Percentiles rank a stretch among this genome's conserved stretches.
Conservation (phyloP, 805 yeast species). For the Candida orba region DNA sequence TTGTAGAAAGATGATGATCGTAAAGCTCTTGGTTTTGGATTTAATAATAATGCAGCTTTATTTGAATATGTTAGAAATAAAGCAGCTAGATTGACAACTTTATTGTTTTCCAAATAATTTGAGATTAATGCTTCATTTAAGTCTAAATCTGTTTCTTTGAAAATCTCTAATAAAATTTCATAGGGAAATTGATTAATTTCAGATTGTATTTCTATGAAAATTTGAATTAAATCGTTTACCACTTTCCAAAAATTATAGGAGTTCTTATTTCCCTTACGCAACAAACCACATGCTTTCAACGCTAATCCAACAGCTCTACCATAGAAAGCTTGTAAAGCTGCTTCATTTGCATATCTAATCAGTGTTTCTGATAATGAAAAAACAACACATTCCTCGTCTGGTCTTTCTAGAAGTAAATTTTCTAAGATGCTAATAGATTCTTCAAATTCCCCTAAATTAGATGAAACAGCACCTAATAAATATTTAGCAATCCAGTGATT, state of each 20-base stretch:
- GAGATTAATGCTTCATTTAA: slow-evolving; percentile 24
- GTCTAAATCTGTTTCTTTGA: slow-evolving; percentile 20
- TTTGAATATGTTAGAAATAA: slow-evolving; percentile 39
- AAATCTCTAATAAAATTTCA: slow-evolving; percentile 22
- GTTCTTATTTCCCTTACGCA: slow-evolving; percentile 30
- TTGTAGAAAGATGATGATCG: slow-evolving; percentile 58
- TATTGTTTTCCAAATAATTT: slow-evolving; percentile 18
- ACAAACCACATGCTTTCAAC: slow-evolving; percentile 37
- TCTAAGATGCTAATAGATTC: slow-evolving; percentile 46
- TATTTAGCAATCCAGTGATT: slow-evolving; percentile 57
- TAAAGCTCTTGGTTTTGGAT: slow-evolving; percentile 37
- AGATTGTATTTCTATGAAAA: slow-evolving; percentile 51
- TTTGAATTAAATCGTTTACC: slow-evolving; percentile 47
- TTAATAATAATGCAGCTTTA: slow-evolving; percentile 37
- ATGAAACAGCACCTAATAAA: slow-evolving; percentile 57
- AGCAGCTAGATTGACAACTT: slow-evolving; percentile 30
- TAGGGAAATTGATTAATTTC: slow-evolving; percentile 45
- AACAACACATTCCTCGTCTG: slow-evolving; percentile 44
- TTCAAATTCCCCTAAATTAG: slow-evolving; percentile 59
- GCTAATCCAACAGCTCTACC: slow-evolving; percentile 55
- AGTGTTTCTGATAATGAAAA: slow-evolving; percentile 52
- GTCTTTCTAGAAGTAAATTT: slow-evolving; percentile 33
- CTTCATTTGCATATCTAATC: slow-evolving; percentile 44
- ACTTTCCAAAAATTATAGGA: slow-evolving; percentile 62
- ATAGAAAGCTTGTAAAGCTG: slow-evolving; percentile 53